Percentiles rank a stretch among this genome's conserved stretches.
Conservation (phyloP, 2,329 filamentous ascomycete species). For the Cryphonectria radicalis region DNA sequence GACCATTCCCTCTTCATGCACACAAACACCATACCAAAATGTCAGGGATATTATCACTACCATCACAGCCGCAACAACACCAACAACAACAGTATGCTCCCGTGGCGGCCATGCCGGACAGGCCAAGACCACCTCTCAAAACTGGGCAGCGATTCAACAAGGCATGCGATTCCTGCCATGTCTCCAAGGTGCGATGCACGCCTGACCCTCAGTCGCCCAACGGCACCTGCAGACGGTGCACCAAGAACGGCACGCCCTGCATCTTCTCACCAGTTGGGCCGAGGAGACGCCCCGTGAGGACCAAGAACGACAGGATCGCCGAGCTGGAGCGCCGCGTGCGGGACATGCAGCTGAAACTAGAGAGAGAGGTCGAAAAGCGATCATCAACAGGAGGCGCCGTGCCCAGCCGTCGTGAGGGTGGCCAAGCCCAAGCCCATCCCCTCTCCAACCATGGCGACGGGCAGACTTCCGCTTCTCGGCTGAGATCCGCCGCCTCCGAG, state of each 20-base stretch:
- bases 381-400: conserved; percentile 1
- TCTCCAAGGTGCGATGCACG: conserved; percentile 28
- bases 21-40: background rate
- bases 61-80: background rate
- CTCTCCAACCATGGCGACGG: background rate
- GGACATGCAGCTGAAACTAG: conserved; percentile 29
- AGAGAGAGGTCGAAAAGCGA: conserved; percentile 21
- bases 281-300: conserved; percentile 22
- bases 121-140: conserved; percentile 8
- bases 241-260: conserved; percentile 26
- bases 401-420: background rate
- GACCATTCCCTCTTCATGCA: background rate
- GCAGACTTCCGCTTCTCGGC: background rate
- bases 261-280: conserved; percentile 28
- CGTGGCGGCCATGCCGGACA: background rate
- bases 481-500: background rate
- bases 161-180: conserved; percentile 28
- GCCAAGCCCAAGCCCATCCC: background rate
- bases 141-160: conserved; percentile 26
- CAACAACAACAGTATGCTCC: conserved; percentile 6
- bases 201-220: conserved; percentile 26
- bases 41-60: background rate
- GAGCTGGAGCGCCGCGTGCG: conserved; percentile 28
- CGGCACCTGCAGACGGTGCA: conserved; percentile 25
- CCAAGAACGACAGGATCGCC: conserved; percentile 29